phyloP scores from a whole-genome alignment of 2,329 filamentous ascomycete genomes.

The Fusarium annulatum region DNA sequence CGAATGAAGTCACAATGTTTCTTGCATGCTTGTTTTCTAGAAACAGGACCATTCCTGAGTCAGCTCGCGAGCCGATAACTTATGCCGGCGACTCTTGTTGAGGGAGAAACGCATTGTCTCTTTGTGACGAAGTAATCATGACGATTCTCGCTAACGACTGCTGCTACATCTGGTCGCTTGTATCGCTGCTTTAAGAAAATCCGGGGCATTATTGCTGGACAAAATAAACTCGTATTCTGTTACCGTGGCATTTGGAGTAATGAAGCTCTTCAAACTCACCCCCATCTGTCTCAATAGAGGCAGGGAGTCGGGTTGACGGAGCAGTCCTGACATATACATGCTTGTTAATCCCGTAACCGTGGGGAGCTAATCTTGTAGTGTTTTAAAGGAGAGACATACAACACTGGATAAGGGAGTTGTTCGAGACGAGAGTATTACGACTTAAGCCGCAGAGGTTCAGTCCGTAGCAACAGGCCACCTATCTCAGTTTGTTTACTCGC shows the following conservation, averaged over 20 bases:
- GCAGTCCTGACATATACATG: neutral
- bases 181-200: neutral
- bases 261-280: neutral
- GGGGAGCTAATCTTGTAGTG: conserved; percentile 18
- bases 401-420: conserved; percentile 3
- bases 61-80: neutral
- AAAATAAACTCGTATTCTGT: conserved; percentile 4
- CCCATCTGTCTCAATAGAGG: conserved; percentile 21
- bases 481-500: neutral
- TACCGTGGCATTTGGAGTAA: conserved; percentile 12
- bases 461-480: neutral
- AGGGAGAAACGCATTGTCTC: neutral
- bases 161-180: neutral
- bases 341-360: conserved; percentile 29
- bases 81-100: neutral
- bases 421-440: neutral
- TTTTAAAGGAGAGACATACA: conserved; percentile 17
- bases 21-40: neutral
- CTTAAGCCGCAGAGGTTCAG: neutral
- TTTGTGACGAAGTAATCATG: neutral
- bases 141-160: neutral
- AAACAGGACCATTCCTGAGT: conserved; percentile 12
- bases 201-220: conserved; percentile 5
- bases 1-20: neutral
- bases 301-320: conserved; percentile 23